Evolutionary conservation across 768 basidiomycete genomes (phyloP).

Genomic region (Mycena sanguinolenta): DNA sequence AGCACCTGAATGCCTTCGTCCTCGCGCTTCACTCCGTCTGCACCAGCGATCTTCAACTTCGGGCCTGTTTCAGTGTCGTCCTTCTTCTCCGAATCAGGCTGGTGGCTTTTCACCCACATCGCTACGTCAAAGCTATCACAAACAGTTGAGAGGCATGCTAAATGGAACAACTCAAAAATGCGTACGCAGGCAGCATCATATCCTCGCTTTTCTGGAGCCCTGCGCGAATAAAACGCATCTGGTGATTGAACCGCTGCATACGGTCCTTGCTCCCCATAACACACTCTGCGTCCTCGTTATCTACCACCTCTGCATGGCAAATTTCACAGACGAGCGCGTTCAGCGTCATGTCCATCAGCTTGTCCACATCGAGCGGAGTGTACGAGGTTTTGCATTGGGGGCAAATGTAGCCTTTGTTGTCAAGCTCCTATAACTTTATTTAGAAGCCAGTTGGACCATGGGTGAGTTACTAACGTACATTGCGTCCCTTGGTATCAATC

Average conservation of each 20-base stretch:
- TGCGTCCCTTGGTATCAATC: conserved; percentile 91
- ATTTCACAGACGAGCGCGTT: conserved; percentile 88
- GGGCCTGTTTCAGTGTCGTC: conserved; percentile 64
- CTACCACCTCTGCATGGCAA: conserved; percentile 87
- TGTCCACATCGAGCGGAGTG: conserved; percentile 87
- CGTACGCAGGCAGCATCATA: conserved; percentile 87
- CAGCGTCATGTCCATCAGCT: conserved; percentile 78
- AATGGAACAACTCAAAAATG: not conserved
- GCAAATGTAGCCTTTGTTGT: conserved; percentile 98
- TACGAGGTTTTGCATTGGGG: conserved; percentile 89
- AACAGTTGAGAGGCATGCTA: conserved; percentile 20
- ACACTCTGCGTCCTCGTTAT: conserved; percentile 92
- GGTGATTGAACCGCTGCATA: conserved; percentile 95
- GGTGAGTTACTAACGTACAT: conserved; percentile 63
- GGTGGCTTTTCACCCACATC: conserved; percentile 84
- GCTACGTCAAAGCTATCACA: conserved; percentile 81
- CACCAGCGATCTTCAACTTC: conserved; percentile 82
- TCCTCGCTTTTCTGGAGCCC: conserved; percentile 91
- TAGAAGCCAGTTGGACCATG: not conserved
- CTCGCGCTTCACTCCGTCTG: conserved; percentile 68
- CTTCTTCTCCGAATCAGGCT: conserved; percentile 72
- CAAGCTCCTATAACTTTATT: conserved; percentile 79
- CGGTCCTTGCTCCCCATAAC: conserved; percentile 90
- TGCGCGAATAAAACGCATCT: conserved; percentile 90
- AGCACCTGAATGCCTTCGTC: conserved; percentile 90